Evolutionary conservation across 2,329 filamentous ascomycete species (phyloP).

Genomic region (Exophiala aquamarina): DNA sequence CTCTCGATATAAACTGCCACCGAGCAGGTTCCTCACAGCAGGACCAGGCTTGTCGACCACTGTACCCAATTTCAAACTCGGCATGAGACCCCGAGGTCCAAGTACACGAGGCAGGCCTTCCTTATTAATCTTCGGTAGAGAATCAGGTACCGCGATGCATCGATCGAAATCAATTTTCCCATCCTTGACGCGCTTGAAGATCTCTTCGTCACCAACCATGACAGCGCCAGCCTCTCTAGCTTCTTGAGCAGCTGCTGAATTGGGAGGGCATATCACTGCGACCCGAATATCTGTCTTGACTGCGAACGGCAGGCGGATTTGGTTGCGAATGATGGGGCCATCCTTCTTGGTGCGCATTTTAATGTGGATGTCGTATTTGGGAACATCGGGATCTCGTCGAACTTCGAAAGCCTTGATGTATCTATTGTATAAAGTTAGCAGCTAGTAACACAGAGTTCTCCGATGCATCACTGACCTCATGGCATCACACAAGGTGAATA

Average conservation of each 20-base stretch:
- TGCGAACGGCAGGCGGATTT: constrained; percentile 82
- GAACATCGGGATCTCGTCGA: constrained; percentile 67
- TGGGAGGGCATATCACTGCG: constrained; percentile 86
- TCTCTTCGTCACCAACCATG: constrained; percentile 78
- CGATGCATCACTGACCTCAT: constrained; percentile 61
- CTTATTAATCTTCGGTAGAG: constrained; percentile 75
- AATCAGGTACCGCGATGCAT: constrained; percentile 80
- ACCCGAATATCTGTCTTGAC: constrained; percentile 87
- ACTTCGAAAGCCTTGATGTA: constrained; percentile 93
- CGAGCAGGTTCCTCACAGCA: constrained; percentile 78
- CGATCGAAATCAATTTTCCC: constrained; percentile 85
- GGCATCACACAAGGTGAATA: constrained; percentile 84
- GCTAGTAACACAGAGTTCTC: constrained; percentile 6
- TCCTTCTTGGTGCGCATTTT: constrained; percentile 81
- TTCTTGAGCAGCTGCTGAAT: constrained; percentile 69
- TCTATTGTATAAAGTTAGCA: constrained; percentile 50
- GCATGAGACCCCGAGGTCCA: constrained; percentile 91
- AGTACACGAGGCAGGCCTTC: constrained; percentile 76
- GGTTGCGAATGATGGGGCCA: constrained; percentile 82
- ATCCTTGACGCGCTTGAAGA: constrained; percentile 76
- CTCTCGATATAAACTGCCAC: constrained; percentile 85
- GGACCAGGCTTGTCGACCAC: constrained; percentile 76
- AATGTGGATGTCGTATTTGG: constrained; percentile 88
- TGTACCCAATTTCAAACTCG: constrained; percentile 81
- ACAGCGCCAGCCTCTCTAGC: constrained; percentile 77